Percentiles rank a stretch among this genome's conserved stretches.
Conservation (phyloP, 139 green algal genomes). For the Penium margaritaceum region DNA sequence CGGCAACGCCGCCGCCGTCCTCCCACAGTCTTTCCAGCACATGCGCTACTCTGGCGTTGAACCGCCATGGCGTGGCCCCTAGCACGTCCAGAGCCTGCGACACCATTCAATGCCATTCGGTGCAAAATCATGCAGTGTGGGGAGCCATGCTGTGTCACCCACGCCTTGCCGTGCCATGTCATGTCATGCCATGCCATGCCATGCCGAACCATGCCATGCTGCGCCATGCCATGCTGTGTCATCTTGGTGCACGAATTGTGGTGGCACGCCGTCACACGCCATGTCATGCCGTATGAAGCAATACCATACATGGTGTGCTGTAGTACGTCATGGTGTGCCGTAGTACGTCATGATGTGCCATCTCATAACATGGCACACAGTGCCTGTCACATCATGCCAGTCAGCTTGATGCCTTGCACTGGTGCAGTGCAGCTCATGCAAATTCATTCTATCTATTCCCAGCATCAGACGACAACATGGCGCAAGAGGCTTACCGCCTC, state of each 20-base stretch:
- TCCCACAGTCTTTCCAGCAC: conserved; percentile 36
- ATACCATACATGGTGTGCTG: neutral
- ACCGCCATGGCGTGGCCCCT: conserved; percentile 25
- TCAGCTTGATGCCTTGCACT: neutral
- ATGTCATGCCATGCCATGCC: too few relatives aligned
- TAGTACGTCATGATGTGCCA: neutral
- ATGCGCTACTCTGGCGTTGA: conserved; percentile 13
- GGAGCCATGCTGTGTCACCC: neutral
- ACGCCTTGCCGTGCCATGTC: too few relatives aligned
- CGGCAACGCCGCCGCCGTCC: conserved; percentile 13
- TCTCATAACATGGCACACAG: neutral
- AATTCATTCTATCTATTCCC: too few relatives aligned
- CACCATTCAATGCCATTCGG: neutral
- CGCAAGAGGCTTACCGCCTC: too few relatives aligned
- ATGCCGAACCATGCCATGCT: neutral
- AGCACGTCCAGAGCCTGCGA: conserved; percentile 36
- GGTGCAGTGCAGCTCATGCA: conserved; percentile 1
- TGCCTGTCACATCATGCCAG: neutral
- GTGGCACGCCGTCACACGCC: too few relatives aligned
- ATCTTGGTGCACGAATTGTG: too few relatives aligned
- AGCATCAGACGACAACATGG: too few relatives aligned
- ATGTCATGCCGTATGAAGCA: too few relatives aligned
- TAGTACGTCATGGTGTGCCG: neutral
- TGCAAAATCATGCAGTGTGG: neutral
- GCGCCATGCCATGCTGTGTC: neutral